phyloP scores from a whole-genome alignment of 176 grass and related monocot genomes.

The Carex cristatella region DNA sequence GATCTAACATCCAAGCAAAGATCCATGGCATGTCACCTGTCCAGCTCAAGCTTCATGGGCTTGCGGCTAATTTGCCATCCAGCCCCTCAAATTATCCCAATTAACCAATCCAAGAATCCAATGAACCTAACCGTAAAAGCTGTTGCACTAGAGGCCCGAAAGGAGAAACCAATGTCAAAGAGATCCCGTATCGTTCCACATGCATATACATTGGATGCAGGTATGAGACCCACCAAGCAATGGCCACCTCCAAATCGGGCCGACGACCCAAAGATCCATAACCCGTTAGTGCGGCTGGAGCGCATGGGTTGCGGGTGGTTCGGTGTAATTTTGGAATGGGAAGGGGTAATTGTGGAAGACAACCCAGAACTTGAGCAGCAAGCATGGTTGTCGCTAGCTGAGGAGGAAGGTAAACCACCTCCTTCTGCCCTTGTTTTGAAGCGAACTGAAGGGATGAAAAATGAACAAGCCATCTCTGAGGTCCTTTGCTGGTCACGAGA shows the following conservation, averaged over 20 bases:
- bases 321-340: conserved; percentile 85
- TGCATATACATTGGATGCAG: conserved; percentile 32
- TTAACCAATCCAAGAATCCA: neutral
- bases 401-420: conserved; percentile 74
- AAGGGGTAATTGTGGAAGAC: conserved; percentile 83
- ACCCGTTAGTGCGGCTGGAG: conserved; percentile 68
- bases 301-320: conserved; percentile 95
- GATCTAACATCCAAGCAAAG: conserved; percentile 19
- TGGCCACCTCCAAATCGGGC: conserved; percentile 74
- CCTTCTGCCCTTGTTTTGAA: conserved; percentile 49
- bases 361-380: conserved; percentile 53
- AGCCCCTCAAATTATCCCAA: conserved; percentile 9
- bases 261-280: conserved; percentile 64
- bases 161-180: conserved; percentile 33
- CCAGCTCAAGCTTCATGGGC: conserved; percentile 31
- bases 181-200: conserved; percentile 45
- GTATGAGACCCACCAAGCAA: conserved; percentile 26
- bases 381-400: conserved; percentile 58
- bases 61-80: conserved; percentile 30
- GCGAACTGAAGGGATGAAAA: conserved; percentile 85
- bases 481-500: conserved; percentile 91
- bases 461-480: conserved; percentile 78
- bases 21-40: conserved; percentile 37
- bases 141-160: conserved; percentile 48
- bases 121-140: conserved; percentile 42